Evolutionary conservation across 148 eudicot species (phyloP).

Genomic region (Talinum fruticosum): DNA sequence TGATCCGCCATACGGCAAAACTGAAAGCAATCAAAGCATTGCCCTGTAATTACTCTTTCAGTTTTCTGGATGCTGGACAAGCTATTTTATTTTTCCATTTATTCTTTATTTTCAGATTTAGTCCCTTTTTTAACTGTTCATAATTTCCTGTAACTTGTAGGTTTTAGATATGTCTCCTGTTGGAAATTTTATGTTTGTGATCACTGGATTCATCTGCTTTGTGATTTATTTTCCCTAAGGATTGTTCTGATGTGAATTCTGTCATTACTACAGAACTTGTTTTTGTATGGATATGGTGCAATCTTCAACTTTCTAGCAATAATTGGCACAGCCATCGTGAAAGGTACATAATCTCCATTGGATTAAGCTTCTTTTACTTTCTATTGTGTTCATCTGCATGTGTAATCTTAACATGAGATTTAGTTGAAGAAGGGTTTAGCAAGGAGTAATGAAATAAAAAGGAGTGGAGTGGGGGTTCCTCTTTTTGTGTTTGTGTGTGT

Average conservation of each 20-base stretch:
- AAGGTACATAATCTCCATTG: constrained; percentile 38
- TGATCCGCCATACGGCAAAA: too few relatives aligned
- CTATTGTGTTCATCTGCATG: background rate
- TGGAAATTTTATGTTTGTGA: too few relatives aligned
- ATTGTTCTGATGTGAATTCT: constrained; percentile 1
- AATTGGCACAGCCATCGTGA: constrained; percentile 51
- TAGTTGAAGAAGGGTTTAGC: background rate
- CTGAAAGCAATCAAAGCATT: too few relatives aligned
- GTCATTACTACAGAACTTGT: constrained; percentile 57
- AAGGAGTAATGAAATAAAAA: background rate
- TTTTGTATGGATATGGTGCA: constrained; percentile 91
- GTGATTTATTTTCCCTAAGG: background rate
- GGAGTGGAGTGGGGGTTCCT: background rate
- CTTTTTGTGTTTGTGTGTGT: background rate
- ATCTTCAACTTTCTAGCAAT: constrained; percentile 83
- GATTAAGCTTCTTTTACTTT: background rate
- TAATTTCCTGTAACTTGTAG: too few relatives aligned
- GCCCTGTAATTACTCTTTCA: too few relatives aligned
- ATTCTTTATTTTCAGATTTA: too few relatives aligned
- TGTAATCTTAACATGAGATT: background rate
- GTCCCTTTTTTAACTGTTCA: too few relatives aligned
- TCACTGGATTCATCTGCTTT: too few relatives aligned
- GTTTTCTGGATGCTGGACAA: too few relatives aligned
- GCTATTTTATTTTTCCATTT: too few relatives aligned
- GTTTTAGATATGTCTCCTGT: too few relatives aligned